These are phyloP conservation scores for Eucalyptus shirleyi DNA, from an alignment of 345 rosid genomes.

Conservation along the genomic window DNA sequence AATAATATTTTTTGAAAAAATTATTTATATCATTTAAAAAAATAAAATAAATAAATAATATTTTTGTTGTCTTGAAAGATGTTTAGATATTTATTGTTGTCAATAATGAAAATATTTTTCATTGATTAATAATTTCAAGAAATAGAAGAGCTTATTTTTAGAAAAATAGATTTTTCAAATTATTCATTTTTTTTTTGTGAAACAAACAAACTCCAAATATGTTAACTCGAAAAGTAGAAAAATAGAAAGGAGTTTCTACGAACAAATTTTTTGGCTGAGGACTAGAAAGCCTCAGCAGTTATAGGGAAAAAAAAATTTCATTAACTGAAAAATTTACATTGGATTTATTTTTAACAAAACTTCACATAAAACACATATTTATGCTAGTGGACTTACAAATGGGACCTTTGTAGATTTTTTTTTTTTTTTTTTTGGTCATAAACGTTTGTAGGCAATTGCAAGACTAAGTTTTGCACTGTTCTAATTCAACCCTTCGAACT, in stretches of 20 bases:
- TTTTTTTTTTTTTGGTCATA: no score
- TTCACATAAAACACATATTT: neutral
- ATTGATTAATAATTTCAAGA: no score
- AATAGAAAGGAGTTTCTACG: neutral
- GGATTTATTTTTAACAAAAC: neutral
- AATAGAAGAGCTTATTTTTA: no score
- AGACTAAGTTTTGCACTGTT: neutral
- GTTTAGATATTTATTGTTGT: no score
- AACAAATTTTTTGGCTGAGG: neutral
- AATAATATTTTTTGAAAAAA: no score
- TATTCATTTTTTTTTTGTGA: no score
- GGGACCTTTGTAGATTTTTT: neutral
- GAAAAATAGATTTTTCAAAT: no score
- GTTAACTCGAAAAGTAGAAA: neutral
- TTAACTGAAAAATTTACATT: neutral
- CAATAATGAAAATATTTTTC: rapidly evolving
- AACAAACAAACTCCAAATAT: neutral
- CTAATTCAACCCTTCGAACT: neutral
- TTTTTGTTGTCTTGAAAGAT: neutral
- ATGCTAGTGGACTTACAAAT: neutral
- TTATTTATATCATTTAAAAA: no score
- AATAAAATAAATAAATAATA: no score
- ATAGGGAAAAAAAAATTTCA: neutral
- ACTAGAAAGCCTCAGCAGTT: neutral
- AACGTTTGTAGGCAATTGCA: neutral